Evolutionary conservation across 75 land plant species (phyloP).

Genomic region (Sequoiadendron giganteum): DNA sequence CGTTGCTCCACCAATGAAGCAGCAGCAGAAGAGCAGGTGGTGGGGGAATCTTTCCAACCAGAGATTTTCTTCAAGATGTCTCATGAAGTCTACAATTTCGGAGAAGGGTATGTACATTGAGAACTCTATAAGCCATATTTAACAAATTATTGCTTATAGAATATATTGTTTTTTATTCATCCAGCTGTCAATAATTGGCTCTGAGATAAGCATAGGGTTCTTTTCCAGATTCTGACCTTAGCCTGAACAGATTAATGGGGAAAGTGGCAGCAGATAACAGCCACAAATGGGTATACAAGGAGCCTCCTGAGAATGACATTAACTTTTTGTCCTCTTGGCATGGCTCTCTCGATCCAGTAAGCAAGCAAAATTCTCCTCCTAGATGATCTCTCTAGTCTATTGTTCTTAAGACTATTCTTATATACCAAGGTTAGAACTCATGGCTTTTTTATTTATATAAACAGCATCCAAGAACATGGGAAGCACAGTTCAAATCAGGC

Average conservation of each 20-base stretch:
- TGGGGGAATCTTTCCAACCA: conserved; percentile 38
- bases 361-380: conserved; percentile 12
- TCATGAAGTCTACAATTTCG: conserved; percentile 77
- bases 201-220: conserved; percentile 10
- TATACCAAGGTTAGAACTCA: not conserved
- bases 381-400: not conserved
- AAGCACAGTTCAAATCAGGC: conserved; percentile 68
- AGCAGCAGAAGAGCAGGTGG: conserved; percentile 10
- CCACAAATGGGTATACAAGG: conserved; percentile 80
- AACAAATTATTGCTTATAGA: not conserved
- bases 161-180: not conserved
- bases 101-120: conserved; percentile 62
- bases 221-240: conserved; percentile 13
- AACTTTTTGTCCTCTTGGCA: conserved; percentile 56
- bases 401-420: not conserved
- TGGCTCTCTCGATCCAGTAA: conserved; percentile 62
- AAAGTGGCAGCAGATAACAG: conserved; percentile 82
- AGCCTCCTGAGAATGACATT: conserved; percentile 39
- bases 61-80: conserved; percentile 84
- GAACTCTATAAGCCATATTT: not conserved
- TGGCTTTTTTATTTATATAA: not conserved
- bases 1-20: not conserved
- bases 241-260: conserved; percentile 60
- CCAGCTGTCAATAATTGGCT: not conserved
- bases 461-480: conserved; percentile 88